Evolutionary conservation across 352 stramenopile species (phyloP), one percentile per base, ranked within the genome.

Genomic region (Phytophthora niederhauseri): DNA sequence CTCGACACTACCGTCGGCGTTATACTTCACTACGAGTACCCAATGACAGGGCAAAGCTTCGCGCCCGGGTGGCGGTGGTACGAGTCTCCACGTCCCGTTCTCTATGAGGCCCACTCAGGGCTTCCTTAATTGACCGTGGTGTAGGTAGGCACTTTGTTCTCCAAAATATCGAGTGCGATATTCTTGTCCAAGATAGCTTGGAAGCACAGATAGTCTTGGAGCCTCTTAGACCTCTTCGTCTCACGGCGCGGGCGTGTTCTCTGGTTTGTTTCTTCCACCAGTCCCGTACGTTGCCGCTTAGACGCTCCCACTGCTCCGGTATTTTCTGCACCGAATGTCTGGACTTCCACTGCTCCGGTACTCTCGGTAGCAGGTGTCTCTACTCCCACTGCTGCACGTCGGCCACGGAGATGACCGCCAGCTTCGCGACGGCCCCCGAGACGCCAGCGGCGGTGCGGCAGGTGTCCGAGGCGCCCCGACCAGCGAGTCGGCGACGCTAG

Each of bases 21-120:
- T 55, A 19, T 70, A 70, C 24, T 70, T 70, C 14, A 65, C 36
- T 0, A 43, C 55, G 8, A 69, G 54, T 24, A 64, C 46, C 54
- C 54, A 69, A 41, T 69, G 34, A 30, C 53, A 50, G 31, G 62
- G 62, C 26, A 63, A 48, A 26, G 45, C 45, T 34, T 59, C 64
- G 15, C 43, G 24, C 12, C 34, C 46, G 12, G 31, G 62, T 36
- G 53, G 31, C 8, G 63, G 22, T 1, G 24, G 53, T n/a, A 58
- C 30, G 8, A 63, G 15, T 12, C 46, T 20, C 41, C 41, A 57
- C 7, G 41, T 62, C 3, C 38, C 28, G 34, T 68, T 68, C n/a
- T 41, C 43, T 53, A 46, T 68, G 15, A 45, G 45, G 45, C 15
- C 61, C 61, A 45, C 61, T 56, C 22, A 68, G 51, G n/a, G n/a